These are phyloP conservation scores for Acmispon strigosus DNA, from an alignment of 306 rosid genomes.

Conservation along the genomic window DNA sequence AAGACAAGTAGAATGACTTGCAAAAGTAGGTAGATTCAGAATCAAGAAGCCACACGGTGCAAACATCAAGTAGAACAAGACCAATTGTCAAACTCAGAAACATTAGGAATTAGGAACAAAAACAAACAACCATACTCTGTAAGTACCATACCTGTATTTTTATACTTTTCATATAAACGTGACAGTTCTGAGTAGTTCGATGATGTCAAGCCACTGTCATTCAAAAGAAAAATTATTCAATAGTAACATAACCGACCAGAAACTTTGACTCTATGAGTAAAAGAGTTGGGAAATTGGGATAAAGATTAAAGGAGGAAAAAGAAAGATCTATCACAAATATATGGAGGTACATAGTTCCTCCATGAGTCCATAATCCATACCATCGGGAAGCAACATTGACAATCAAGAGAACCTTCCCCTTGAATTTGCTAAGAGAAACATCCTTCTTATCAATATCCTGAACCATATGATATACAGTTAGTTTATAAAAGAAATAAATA, in stretches of 20 bases:
- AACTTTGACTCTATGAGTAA: background rate
- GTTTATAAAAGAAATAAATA: background rate
- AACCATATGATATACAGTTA: constrained; percentile 19
- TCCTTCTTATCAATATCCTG: constrained; percentile 91
- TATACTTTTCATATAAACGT: constrained; percentile 77
- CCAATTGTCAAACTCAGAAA: background rate
- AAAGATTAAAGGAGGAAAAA: background rate
- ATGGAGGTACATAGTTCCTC: background rate
- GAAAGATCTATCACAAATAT: background rate
- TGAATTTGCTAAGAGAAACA: constrained; percentile 71
- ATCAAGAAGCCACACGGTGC: background rate
- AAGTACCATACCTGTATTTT: constrained; percentile 57
- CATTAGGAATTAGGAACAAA: background rate
- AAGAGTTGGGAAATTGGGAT: background rate
- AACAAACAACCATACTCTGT: constrained; percentile 11
- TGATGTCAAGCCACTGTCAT: constrained; percentile 80
- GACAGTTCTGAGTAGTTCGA: constrained; percentile 88
- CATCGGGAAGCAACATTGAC: constrained; percentile 98
- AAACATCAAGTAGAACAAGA: constrained; percentile 9
- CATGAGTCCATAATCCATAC: constrained; percentile 37
- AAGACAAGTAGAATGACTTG: background rate
- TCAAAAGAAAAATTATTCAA: constrained; percentile 18
- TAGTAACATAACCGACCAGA: constrained; percentile 8
- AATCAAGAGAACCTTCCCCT: constrained; percentile 87
- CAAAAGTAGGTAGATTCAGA: constrained; percentile 13